Percentiles rank a stretch among this genome's conserved stretches.
Conservation (phyloP, 306 rosid species). For the Vachellia collinsii region DNA sequence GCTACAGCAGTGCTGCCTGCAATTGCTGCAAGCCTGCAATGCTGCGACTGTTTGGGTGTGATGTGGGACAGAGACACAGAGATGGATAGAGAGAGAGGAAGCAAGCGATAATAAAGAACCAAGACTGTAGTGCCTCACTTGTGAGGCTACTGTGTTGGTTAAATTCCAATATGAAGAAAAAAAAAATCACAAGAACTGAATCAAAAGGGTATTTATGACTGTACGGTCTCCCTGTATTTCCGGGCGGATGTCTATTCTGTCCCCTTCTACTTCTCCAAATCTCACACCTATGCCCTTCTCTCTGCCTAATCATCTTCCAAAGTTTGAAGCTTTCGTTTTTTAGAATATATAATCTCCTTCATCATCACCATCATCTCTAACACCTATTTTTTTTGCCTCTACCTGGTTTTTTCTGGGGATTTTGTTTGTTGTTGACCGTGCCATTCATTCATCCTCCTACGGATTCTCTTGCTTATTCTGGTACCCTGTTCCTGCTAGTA, state of each 20-base stretch:
- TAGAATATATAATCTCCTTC: not conserved
- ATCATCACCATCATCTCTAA: not conserved
- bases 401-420: not conserved
- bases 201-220: slow-evolving; percentile 39
- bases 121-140: slow-evolving; percentile 40
- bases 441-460: not conserved
- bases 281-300: slow-evolving; percentile 69
- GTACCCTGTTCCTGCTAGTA: slow-evolving; percentile 7
- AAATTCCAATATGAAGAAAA: slow-evolving; percentile 31
- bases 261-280: slow-evolving; percentile 86
- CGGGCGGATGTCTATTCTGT: slow-evolving; percentile 98
- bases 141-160: slow-evolving; percentile 47
- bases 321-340: not conserved
- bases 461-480: slow-evolving; percentile 32
- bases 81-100: slow-evolving; percentile 1
- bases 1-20: slow-evolving; percentile 74
- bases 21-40: slow-evolving; percentile 73
- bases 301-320: slow-evolving; percentile 1
- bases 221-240: slow-evolving; percentile 91
- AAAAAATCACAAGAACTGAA: slow-evolving; percentile 44
- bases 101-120: slow-evolving; percentile 19
- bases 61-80: slow-evolving; percentile 74
- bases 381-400: not conserved
- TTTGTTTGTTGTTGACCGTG: slow-evolving; percentile 38
- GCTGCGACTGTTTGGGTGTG: slow-evolving; percentile 84